These are phyloP conservation scores for Syncephalastrum contaminatum DNA, from an alignment of 371 early-diverging fungal species.

Conservation along the genomic window DNA sequence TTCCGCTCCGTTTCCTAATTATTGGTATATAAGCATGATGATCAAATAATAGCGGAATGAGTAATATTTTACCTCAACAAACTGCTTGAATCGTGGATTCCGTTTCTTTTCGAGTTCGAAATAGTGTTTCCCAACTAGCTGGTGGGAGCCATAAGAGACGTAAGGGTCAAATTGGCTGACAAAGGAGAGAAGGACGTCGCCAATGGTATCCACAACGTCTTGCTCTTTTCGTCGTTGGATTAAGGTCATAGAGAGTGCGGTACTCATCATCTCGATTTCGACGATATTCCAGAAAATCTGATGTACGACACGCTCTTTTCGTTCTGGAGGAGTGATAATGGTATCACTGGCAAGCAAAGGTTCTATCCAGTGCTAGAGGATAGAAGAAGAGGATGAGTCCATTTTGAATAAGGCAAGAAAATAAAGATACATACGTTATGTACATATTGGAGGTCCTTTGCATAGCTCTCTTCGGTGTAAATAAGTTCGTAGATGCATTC, in stretches of 20 bases:
- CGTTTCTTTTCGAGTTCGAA: slow-evolving; percentile 74
- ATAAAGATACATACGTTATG: slow-evolving; percentile 18
- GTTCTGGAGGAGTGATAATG: slow-evolving; percentile 47
- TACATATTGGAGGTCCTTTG: slow-evolving; percentile 58
- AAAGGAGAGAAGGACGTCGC: slow-evolving; percentile 79
- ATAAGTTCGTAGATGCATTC: slow-evolving; percentile 89
- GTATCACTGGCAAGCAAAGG: slow-evolving; percentile 70
- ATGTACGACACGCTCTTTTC: slow-evolving; percentile 69
- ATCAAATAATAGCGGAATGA: neutral
- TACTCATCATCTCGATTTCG: slow-evolving; percentile 72
- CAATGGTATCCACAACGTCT: slow-evolving; percentile 73
- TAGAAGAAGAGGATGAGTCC: neutral
- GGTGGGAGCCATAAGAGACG: slow-evolving; percentile 86
- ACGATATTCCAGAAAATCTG: slow-evolving; percentile 82
- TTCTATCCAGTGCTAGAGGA: slow-evolving; percentile 55
- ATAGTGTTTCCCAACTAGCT: slow-evolving; percentile 75
- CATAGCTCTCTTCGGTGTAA: slow-evolving; percentile 84
- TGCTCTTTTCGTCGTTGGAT: slow-evolving; percentile 70
- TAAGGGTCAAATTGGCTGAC: slow-evolving; percentile 74
- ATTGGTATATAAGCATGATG: slow-evolving; percentile 6
- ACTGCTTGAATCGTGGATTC: slow-evolving; percentile 69
- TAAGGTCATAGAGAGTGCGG: slow-evolving; percentile 66
- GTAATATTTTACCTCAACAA: slow-evolving; percentile 56
- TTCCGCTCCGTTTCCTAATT: slow-evolving; percentile 47
- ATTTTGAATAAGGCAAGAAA: neutral